Evolutionary conservation across 352 stramenopile species (phyloP).

Genomic region (Thraustochytrium striatum): DNA sequence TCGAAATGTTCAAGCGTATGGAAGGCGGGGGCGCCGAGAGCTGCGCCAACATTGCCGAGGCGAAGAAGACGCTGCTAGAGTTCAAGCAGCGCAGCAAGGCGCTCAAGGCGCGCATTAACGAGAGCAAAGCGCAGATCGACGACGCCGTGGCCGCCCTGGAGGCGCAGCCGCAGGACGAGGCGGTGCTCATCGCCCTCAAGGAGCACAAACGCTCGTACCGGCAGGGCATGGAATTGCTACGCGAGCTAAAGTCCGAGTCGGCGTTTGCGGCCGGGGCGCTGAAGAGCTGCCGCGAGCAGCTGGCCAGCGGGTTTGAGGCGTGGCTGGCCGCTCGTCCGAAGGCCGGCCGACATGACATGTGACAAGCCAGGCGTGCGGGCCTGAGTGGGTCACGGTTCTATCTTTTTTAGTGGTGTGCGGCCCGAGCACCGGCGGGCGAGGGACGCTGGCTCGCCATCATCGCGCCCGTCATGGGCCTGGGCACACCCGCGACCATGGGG

Average conservation of each 20-base stretch:
- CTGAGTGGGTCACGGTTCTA: too few species aligned
- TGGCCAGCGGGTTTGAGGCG: conserved; percentile 1
- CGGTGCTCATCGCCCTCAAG: conserved; percentile 83
- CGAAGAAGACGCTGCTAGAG: conserved; percentile 61
- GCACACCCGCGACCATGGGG: too few species aligned
- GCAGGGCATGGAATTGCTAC: neutral
- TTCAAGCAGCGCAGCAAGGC: conserved; percentile 71
- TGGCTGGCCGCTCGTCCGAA: too few species aligned
- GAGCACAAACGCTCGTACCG: conserved; percentile 3
- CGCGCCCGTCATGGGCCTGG: too few species aligned
- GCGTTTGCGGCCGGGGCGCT: neutral
- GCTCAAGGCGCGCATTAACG: conserved; percentile 26
- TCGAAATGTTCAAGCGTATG: conserved; percentile 63
- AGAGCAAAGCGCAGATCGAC: conserved; percentile 8
- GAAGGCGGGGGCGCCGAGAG: conserved; percentile 63
- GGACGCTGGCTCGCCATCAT: too few species aligned
- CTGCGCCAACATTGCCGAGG: neutral
- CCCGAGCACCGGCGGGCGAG: too few species aligned
- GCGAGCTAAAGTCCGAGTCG: conserved; percentile 29
- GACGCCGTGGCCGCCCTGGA: conserved; percentile 20
- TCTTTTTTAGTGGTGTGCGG: too few species aligned
- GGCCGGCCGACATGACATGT: too few species aligned
- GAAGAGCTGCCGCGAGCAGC: conserved; percentile 17
- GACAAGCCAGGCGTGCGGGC: too few species aligned
- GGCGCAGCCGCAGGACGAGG: conserved; percentile 77